Percentiles rank a stretch among this genome's conserved stretches.
Evolutionary conservation across 225 moss, liverwort and hornwort species (phyloP).

Genomic region (Thuidium tamariscinum): DNA sequence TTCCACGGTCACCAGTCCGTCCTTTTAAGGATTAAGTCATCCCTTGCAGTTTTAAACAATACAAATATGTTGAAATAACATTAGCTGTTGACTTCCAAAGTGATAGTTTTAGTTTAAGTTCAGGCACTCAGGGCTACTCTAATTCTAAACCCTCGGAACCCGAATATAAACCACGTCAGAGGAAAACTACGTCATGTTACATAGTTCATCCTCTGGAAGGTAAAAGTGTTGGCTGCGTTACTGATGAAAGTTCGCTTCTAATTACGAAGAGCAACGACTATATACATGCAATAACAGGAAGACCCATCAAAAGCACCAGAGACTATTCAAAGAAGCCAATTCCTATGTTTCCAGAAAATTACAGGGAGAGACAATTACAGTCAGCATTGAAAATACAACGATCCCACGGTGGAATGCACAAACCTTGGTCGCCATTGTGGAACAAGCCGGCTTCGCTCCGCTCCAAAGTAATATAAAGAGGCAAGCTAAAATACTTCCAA

Average conservation of each 20-base stretch:
- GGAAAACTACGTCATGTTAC: neutral
- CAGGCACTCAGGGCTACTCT: too few relatives aligned
- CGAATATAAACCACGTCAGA: neutral
- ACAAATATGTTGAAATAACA: neutral
- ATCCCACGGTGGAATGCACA: neutral
- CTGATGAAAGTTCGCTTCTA: neutral
- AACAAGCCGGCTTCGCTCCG: constrained; percentile 23
- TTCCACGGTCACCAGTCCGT: too few relatives aligned
- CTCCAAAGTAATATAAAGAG: constrained; percentile 30
- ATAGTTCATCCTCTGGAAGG: neutral
- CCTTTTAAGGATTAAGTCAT: too few relatives aligned
- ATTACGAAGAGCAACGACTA: neutral
- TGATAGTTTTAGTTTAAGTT: neutral
- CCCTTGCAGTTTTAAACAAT: neutral
- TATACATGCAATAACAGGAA: neutral
- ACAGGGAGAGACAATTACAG: neutral
- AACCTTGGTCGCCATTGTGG: constrained; percentile 47
- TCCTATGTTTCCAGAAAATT: neutral
- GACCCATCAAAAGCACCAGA: neutral
- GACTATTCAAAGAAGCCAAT: neutral
- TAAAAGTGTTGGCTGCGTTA: neutral
- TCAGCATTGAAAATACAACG: neutral
- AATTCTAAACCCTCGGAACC: neutral
- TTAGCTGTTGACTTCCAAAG: neutral
- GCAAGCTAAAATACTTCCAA: constrained; percentile 23